A percentile compares a stretch with the other conserved stretches of the same genome.
Evolutionary conservation across 2,329 filamentous ascomycete genomes (phyloP).

Genomic region (Talaromyces sp.): DNA sequence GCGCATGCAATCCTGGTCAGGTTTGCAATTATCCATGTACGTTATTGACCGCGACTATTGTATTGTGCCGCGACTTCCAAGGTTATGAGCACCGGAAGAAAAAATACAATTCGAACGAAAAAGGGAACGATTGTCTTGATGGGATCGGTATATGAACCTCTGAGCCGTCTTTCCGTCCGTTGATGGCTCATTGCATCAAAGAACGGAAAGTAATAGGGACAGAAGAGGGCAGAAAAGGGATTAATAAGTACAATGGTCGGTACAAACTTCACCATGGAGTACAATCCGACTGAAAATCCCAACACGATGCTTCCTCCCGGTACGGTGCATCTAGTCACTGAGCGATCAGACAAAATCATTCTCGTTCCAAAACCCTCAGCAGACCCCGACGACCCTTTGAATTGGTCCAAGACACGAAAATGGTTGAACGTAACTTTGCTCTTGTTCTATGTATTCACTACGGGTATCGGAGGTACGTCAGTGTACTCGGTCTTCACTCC

Average conservation of each 20-base stretch:
- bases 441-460: constrained; percentile 29
- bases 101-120: not conserved
- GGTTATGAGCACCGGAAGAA: not conserved
- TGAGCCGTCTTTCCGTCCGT: not conserved
- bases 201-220: not conserved
- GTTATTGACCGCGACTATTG: not conserved
- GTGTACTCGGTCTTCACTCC: constrained; percentile 36
- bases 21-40: not conserved
- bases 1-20: not conserved
- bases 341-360: constrained; percentile 27
- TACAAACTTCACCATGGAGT: not conserved
- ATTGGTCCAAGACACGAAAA: constrained; percentile 36
- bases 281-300: not conserved
- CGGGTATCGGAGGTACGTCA: constrained; percentile 31
- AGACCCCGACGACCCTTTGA: constrained; percentile 42
- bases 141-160: not conserved
- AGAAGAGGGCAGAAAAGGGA: not conserved
- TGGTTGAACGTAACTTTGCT: constrained; percentile 18
- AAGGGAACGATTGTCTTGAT: not conserved
- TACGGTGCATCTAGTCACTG: constrained; percentile 37
- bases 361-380: constrained; percentile 35
- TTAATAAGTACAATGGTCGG: not conserved
- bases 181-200: not conserved
- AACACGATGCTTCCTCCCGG: constrained; percentile 25
- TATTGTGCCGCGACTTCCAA: not conserved